Evolutionary conservation across 768 basidiomycete species (phyloP), one percentile per base, ranked within the genome.

Genomic region (Cyathus striatus): DNA sequence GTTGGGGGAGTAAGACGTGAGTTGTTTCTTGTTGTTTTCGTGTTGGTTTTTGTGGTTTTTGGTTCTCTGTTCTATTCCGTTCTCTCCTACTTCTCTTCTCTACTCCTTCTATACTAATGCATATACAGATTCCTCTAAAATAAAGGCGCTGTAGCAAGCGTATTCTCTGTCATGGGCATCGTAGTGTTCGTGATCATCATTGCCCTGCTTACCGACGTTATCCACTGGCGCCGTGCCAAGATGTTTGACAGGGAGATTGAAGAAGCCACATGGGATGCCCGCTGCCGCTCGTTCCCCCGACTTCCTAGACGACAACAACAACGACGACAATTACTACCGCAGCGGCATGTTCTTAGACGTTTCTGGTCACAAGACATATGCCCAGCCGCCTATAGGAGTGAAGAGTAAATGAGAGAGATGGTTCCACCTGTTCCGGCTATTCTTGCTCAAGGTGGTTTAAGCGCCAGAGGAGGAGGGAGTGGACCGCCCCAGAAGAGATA

Each of bases 211-310:
- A 72, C 76, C 26, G 78, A 72, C 44, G 61, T 62, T 46, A 47
- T 86, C 49, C 81, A 84, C 6, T 77, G 86, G 0, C 79, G 81
- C 5, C 78, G 82, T 1, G 79, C 78, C 3, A 59, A 69, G 46
- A 69, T 73, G 33, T 82, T 86, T 51, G 87, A 90, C 56, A 69
- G 71, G n/a, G 87, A 89, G 41, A 78, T 87, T 27, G 80, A 76
- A 12, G 80, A 79, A 38, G 86, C 85, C 0, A 83, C 86, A 0
- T 75, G 73, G 3, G 81, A 78, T 44, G 85, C n/a, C 85, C 0
- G 76, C 75, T 0, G 62, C 72, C 1, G 69, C 76, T 0, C 68
- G 67, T 16, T 67, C 74, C 0, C 78, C 78, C 10, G 71, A 73
- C 46, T 79, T 76, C 56, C 69, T 82, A 23, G 79, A 80, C 43